Evolutionary conservation across 2,329 filamentous ascomycete species (phyloP), one percentile per base, ranked within the genome.

Genomic region (Leptographium galeiforme): DNA sequence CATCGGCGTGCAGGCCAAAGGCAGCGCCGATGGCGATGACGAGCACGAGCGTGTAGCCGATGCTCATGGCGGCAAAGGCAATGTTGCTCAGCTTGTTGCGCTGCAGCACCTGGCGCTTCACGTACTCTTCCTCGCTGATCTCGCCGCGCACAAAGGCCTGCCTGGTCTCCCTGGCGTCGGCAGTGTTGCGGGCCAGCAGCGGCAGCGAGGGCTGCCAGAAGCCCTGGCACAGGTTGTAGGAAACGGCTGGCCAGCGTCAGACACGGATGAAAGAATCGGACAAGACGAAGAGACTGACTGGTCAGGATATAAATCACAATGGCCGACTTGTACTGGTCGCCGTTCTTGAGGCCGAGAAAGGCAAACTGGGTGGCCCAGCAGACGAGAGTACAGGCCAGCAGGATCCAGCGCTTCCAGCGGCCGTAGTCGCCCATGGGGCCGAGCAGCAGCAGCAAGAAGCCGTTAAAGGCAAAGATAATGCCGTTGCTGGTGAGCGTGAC

Each of bases 341-440:
- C 48, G 25, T 50, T 18, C 19, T 50, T 32, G 4, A 50, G 48
- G 1, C 48, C 48, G 7, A 50, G 48, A 19, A 50, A 50, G 38
- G 48, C 48, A 50, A 50, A 43, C 39, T 50, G 48, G 38, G 48
- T 50, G 25, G 38, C 39, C 48, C 48, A 50, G 38, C 48, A 50
- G 38, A 50, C 18, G 8, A 50, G 48, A 1, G 48, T 50, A 14
- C 48, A 50, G 39, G 25, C 13, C 8, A 50, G 48, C 14, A 50
- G 48, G 25, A 50, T 50, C 48, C 48, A 50, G 19, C 48, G 48
- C 48, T 50, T 41, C 48, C 48, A 50, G 25, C 48, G 48, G 38
- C 48, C 38, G 16, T 50, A 50, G 25, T 50, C 48, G 25, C 48
- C 48, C 48, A 50, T 50, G 36, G 48, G 48, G 1, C 48, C 48